Conservation (phyloP, 2,329 filamentous ascomycete genomes). For the Tolypocladium guangdongense region DNA sequence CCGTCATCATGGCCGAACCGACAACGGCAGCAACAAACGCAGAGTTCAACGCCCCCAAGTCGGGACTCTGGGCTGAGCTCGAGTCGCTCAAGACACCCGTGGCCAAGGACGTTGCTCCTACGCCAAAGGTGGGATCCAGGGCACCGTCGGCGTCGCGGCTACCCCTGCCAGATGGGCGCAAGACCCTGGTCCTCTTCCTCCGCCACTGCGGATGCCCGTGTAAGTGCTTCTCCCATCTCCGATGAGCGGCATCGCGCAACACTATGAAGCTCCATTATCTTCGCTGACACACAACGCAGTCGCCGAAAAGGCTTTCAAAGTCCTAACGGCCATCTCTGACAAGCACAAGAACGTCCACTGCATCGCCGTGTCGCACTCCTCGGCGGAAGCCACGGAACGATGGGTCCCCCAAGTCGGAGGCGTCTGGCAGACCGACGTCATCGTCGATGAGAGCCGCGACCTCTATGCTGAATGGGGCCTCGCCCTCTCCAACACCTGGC, state of each 20-base stretch:
- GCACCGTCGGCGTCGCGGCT: conserved; percentile 46
- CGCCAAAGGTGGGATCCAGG: conserved; percentile 40
- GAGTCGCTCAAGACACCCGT: conserved; percentile 29
- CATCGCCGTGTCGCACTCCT: conserved; percentile 53
- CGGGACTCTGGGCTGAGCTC: conserved; percentile 24
- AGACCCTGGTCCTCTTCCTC: conserved; percentile 55
- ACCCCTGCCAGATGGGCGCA: conserved; percentile 39
- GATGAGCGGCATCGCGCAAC: background rate
- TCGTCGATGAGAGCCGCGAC: conserved; percentile 49
- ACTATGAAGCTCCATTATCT: background rate
- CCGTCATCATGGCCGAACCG: conserved; percentile 1
- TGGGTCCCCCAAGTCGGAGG: conserved; percentile 48
- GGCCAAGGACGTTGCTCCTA: conserved; percentile 30
- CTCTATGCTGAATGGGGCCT: conserved; percentile 57
- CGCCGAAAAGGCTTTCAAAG: conserved; percentile 54
- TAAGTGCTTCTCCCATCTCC: conserved; percentile 22
- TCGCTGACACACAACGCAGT: conserved; percentile 28
- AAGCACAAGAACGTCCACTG: conserved; percentile 40
- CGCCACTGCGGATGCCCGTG: conserved; percentile 67
- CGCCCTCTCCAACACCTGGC: conserved; percentile 48
- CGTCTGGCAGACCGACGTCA: conserved; percentile 43
- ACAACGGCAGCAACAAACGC: background rate
- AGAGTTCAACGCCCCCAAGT: conserved; percentile 2
- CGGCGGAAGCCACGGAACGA: conserved; percentile 37
- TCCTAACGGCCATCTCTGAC: conserved; percentile 40